Percentiles rank a stretch among this genome's conserved stretches.
Conservation (phyloP, 2,329 filamentous ascomycete genomes). For the Paraphoma chrysanthemicola region DNA sequence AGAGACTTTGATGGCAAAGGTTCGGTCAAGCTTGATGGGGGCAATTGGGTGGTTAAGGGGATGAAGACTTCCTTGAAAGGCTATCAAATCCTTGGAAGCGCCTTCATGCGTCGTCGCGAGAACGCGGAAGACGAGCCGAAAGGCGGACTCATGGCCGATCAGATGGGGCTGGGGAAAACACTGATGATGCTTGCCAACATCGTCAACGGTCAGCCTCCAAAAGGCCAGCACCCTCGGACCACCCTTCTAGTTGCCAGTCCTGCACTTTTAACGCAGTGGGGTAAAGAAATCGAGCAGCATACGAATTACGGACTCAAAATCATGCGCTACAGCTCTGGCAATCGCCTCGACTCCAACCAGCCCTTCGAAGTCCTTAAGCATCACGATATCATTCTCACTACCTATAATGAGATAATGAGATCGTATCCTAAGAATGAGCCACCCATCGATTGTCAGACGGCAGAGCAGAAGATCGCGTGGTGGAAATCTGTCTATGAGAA, state of each 20-base stretch:
- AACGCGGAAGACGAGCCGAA: conserved; percentile 40
- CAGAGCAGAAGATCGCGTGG: conserved; percentile 50
- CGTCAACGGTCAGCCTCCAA: conserved; percentile 44
- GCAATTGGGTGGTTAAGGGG: conserved; percentile 55
- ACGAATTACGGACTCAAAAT: conserved; percentile 24
- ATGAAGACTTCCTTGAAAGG: conserved; percentile 56
- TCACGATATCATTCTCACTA: conserved; percentile 50
- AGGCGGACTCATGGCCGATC: conserved; percentile 52
- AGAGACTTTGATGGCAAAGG: conserved; percentile 51
- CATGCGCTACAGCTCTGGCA: conserved; percentile 35
- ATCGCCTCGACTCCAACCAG: conserved; percentile 29
- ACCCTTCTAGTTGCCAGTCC: conserved; percentile 54
- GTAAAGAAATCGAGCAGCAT: conserved; percentile 39
- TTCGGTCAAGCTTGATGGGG: conserved; percentile 39
- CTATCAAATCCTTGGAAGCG: conserved; percentile 60
- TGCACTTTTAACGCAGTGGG: conserved; percentile 52
- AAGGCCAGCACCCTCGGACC: conserved; percentile 24
- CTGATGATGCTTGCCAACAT: conserved; percentile 54
- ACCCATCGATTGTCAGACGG: conserved; percentile 46
- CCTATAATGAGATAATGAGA: conserved; percentile 50
- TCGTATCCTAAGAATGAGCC: conserved; percentile 52
- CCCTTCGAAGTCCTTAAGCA: conserved; percentile 12
- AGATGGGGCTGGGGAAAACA: conserved; percentile 53
- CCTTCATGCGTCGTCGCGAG: conserved; percentile 65
- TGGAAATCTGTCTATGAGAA: conserved; percentile 41